These are phyloP conservation scores for Achlya hypogyna DNA, from an alignment of 352 stramenopile species.

Conservation along the genomic window DNA sequence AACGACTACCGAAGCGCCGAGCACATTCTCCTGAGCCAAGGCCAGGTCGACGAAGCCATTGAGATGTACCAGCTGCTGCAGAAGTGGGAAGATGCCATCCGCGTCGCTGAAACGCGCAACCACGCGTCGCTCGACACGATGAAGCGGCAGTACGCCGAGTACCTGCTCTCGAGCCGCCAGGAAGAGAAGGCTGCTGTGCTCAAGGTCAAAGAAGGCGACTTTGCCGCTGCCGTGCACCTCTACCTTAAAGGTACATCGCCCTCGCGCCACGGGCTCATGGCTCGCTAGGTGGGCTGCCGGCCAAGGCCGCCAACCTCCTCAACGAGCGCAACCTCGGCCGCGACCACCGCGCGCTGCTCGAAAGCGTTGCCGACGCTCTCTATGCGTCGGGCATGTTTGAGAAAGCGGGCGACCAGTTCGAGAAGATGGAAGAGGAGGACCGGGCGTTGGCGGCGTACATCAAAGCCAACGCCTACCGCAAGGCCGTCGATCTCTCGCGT, in stretches of 20 bases:
- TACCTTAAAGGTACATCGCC: slow-evolving; percentile 71
- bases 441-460: slow-evolving; percentile 87
- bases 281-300: slow-evolving; percentile 58
- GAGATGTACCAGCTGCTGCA: slow-evolving; percentile 93
- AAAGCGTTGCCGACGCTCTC: slow-evolving; percentile 85
- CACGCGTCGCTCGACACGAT: slow-evolving; percentile 77
- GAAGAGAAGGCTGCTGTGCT: slow-evolving; percentile 86
- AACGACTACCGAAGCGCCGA: slow-evolving; percentile 88
- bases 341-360: slow-evolving; percentile 83
- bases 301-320: slow-evolving; percentile 83
- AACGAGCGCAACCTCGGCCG: slow-evolving; percentile 77
- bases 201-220: slow-evolving; percentile 89
- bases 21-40: slow-evolving; percentile 85
- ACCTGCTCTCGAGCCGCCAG: slow-evolving; percentile 87
- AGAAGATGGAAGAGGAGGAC: slow-evolving; percentile 88
- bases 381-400: slow-evolving; percentile 87
- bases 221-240: slow-evolving; percentile 82
- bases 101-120: slow-evolving; percentile 79
- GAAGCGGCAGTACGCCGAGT: slow-evolving; percentile 88
- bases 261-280: too few species aligned
- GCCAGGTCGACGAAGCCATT: slow-evolving; percentile 89
- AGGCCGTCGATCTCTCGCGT: slow-evolving; percentile 88
- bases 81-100: slow-evolving; percentile 92
- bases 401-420: slow-evolving; percentile 90
- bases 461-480: slow-evolving; percentile 87